phyloP scores from a whole-genome alignment of 139 green algal species.

The Ettlia oleoabundans region DNA sequence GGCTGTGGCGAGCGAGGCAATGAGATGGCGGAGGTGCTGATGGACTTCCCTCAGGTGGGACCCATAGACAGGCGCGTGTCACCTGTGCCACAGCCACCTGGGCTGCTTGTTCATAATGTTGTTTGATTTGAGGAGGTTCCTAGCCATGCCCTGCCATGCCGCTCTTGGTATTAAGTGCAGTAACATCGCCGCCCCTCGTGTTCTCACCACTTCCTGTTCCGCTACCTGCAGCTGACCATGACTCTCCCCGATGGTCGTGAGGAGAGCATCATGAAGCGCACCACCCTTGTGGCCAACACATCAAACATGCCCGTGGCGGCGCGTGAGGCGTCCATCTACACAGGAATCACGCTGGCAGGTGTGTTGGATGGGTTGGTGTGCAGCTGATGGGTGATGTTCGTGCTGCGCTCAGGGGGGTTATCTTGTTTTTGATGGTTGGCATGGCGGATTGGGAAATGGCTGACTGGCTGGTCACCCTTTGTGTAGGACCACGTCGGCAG shows the following conservation, averaged over 20 bases:
- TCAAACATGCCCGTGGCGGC: conserved; percentile 99
- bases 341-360: conserved; percentile 95
- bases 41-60: conserved; percentile 31
- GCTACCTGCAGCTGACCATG: conserved; percentile 97
- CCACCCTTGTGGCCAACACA: conserved; percentile 92
- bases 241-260: conserved; percentile 95
- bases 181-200: background rate
- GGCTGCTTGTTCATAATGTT: too few species aligned
- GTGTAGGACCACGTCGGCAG: too few species aligned
- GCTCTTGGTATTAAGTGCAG: too few species aligned
- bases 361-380: background rate
- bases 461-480: too few species aligned
- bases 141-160: background rate
- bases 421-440: too few species aligned
- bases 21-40: conserved; percentile 89
- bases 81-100: too few species aligned
- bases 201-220: background rate
- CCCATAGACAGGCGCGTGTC: background rate
- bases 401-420: background rate
- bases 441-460: too few species aligned
- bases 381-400: background rate
- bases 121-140: too few species aligned
- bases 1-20: conserved; percentile 98
- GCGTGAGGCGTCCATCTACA: conserved; percentile 99
- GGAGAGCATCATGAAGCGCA: conserved; percentile 98